Evolutionary conservation across 2,329 filamentous ascomycete species (phyloP).

Genomic region (Fusarium nodosum): DNA sequence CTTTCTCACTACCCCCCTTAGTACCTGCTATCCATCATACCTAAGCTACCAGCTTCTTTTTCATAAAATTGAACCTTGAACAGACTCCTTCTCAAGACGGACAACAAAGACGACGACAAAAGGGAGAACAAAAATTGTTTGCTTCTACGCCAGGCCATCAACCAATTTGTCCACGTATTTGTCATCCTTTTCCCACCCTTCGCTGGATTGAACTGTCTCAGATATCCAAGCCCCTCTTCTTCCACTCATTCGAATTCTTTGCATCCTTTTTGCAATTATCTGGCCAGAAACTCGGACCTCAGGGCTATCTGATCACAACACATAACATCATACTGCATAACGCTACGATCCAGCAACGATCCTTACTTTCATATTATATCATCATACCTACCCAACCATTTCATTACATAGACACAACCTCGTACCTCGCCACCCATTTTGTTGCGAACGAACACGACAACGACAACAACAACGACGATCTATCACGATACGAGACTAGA

Average conservation of each 20-base stretch:
- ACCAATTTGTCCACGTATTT: slow-evolving; percentile 18
- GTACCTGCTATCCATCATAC: background rate
- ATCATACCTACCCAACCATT: slow-evolving; percentile 8
- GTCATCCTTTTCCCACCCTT: slow-evolving; percentile 36
- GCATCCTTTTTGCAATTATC: slow-evolving; percentile 23
- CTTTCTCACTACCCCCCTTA: background rate
- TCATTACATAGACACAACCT: background rate
- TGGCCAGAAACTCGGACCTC: slow-evolving; percentile 34
- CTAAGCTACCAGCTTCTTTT: slow-evolving; percentile 10
- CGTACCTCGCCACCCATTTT: slow-evolving; percentile 1
- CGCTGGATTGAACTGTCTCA: slow-evolving; percentile 34
- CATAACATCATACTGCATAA: slow-evolving; percentile 34
- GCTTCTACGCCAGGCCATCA: slow-evolving; percentile 34
- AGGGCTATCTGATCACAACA: slow-evolving; percentile 4
- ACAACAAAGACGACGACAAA: slow-evolving; percentile 5
- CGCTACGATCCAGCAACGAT: slow-evolving; percentile 15
- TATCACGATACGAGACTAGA: slow-evolving; percentile 26
- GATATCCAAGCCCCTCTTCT: slow-evolving; percentile 29
- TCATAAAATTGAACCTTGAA: background rate
- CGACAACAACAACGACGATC: slow-evolving; percentile 32
- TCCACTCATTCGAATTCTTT: slow-evolving; percentile 6
- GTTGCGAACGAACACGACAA: slow-evolving; percentile 33
- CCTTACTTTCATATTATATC: slow-evolving; percentile 20
- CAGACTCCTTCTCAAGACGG: background rate
- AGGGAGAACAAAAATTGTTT: slow-evolving; percentile 37